Evolutionary conservation across 768 basidiomycete species (phyloP).

Genomic region (Boletus reticuloceps): DNA sequence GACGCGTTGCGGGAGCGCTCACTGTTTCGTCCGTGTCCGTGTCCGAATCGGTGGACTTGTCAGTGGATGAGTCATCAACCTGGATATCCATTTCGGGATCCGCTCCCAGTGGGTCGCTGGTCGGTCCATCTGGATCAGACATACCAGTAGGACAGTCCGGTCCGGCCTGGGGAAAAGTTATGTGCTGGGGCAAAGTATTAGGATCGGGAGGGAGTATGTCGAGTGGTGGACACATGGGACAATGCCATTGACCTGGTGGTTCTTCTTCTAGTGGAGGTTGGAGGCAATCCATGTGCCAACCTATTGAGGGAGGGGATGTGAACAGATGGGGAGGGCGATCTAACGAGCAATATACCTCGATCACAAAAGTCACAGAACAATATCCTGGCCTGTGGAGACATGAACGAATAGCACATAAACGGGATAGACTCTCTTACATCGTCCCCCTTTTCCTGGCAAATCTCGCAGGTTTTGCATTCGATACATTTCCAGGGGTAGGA

Average conservation of each 20-base stretch:
- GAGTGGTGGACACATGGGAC: constrained; percentile 56
- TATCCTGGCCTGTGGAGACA: constrained; percentile 57
- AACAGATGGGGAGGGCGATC: constrained; percentile 2
- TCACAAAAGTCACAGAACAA: constrained; percentile 95
- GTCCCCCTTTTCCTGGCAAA: constrained; percentile 81
- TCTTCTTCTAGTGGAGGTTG: constrained; percentile 64
- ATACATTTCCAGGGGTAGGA: constrained; percentile 85
- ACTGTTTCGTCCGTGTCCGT: constrained; percentile 26
- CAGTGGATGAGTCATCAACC: constrained; percentile 34
- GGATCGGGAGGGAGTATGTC: constrained; percentile 9
- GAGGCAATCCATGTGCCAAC: constrained; percentile 85
- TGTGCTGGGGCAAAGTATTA: constrained; percentile 25
- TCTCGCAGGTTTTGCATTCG: constrained; percentile 90
- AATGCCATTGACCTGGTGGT: constrained; percentile 79
- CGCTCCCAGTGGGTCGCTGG: constrained; percentile 24
- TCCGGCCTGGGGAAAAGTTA: constrained; percentile 42
- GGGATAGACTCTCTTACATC: constrained; percentile 58
- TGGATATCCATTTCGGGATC: constrained; percentile 33
- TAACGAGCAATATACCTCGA: constrained; percentile 52
- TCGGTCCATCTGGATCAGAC: constrained; percentile 29
- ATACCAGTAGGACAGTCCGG: constrained; percentile 14
- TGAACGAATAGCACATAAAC: constrained; percentile 21
- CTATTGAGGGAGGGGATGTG: constrained; percentile 33
- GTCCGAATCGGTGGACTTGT: constrained; percentile 33
- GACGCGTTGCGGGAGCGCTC: constrained; percentile 12